Evolutionary conservation across 352 stramenopile genomes (phyloP).

Genomic region (Globisporangium paddicum): DNA sequence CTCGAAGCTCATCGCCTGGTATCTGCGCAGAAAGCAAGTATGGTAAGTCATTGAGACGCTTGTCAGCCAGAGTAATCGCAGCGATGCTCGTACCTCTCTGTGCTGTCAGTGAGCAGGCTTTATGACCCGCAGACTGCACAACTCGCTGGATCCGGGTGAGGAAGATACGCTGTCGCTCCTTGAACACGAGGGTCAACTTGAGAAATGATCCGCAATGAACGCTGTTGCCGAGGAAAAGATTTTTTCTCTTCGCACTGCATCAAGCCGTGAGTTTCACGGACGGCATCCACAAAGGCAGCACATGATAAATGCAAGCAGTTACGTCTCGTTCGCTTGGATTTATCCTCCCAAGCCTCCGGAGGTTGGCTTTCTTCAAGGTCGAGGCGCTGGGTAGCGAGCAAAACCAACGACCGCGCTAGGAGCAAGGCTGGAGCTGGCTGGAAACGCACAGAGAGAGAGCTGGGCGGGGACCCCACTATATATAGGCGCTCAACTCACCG

Average conservation of each 20-base stretch:
- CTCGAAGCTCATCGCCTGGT: background rate
- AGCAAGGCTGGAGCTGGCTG: background rate
- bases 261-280: slow-evolving; percentile 10
- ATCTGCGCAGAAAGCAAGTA: background rate
- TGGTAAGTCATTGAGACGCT: background rate
- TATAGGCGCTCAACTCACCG: background rate
- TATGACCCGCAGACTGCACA: background rate
- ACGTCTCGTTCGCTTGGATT: slow-evolving; percentile 3
- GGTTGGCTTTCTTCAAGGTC: background rate
- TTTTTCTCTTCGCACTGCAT: slow-evolving; percentile 12
- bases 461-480: background rate
- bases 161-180: slow-evolving; percentile 6
- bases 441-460: background rate
- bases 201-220: slow-evolving; percentile 45
- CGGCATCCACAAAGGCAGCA: slow-evolving; percentile 1
- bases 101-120: background rate
- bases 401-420: slow-evolving; percentile 1
- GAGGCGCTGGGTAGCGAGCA: background rate
- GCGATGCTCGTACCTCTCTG: background rate
- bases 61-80: background rate
- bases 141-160: background rate
- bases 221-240: slow-evolving; percentile 26
- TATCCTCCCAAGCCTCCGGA: background rate
- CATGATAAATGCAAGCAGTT: slow-evolving; percentile 6
- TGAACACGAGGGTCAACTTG: slow-evolving; percentile 22